Conservation (phyloP, 1,284 basidiomycete genomes). For the Marasmius oreades region DNA sequence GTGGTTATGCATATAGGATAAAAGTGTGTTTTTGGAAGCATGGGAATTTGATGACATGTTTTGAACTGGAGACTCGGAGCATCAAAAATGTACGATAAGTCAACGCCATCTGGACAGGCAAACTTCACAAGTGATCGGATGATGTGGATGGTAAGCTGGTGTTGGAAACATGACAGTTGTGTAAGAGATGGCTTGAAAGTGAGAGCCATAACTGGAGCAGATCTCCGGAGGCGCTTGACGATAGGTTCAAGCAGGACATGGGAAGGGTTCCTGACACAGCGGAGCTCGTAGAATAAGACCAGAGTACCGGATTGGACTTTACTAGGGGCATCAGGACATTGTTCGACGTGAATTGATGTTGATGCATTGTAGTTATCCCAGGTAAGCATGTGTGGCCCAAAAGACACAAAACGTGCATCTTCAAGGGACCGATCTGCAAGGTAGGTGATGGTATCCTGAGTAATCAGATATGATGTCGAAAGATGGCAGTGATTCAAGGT, state of each 20-base stretch:
- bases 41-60: conserved; percentile 11
- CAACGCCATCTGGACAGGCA: too few species aligned
- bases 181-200: conserved; percentile 6
- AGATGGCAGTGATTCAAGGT: conserved; percentile 2
- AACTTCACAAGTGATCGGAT: conserved; percentile 7
- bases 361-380: conserved; percentile 16
- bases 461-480: background rate
- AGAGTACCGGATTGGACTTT: conserved; percentile 17
- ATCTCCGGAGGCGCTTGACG: background rate
- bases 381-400: conserved; percentile 4
- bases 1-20: background rate
- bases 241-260: conserved; percentile 9
- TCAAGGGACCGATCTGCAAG: background rate
- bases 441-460: background rate
- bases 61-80: too few species aligned
- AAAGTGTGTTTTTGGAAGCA: conserved; percentile 15
- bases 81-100: too few species aligned
- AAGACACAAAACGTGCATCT: background rate
- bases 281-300: conserved; percentile 11
- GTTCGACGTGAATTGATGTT: conserved; percentile 10
- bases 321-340: conserved; percentile 9
- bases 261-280: background rate
- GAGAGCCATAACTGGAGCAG: background rate
- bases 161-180: background rate
- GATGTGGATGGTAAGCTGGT: conserved; percentile 6